Percentiles rank a stretch among this genome's conserved stretches.
These are phyloP conservation scores for Zopfia rhizophila DNA, from an alignment of 2,329 filamentous ascomycete genomes.

Conservation along the genomic window DNA sequence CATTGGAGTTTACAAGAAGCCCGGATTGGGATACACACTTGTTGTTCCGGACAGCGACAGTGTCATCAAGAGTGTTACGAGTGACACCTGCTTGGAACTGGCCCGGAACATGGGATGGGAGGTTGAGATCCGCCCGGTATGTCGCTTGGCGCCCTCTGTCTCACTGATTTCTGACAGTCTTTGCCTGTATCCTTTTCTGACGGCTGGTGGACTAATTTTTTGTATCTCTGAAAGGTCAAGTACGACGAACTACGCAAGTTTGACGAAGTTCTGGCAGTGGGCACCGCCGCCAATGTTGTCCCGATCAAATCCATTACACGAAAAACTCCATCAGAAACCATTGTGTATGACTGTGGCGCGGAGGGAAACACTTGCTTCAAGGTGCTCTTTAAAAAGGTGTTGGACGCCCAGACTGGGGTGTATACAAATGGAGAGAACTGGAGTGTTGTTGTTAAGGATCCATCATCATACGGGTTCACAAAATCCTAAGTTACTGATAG, in stretches of 20 bases:
- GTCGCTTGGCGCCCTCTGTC: too few species aligned
- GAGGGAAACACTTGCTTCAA: too few species aligned
- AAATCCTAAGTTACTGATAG: too few species aligned
- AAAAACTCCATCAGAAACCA: too few species aligned
- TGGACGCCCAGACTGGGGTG: too few species aligned
- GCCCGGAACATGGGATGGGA: slow-evolving; percentile 83
- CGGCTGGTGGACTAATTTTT: slow-evolving; percentile 3
- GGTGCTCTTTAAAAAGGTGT: too few species aligned
- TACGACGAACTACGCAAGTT: slow-evolving; percentile 72
- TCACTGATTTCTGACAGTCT: slow-evolving; percentile 24
- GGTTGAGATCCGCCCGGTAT: slow-evolving; percentile 77
- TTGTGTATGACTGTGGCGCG: too few species aligned
- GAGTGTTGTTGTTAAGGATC: too few species aligned
- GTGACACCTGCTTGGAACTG: slow-evolving; percentile 80
- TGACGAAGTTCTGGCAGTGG: slow-evolving; percentile 87
- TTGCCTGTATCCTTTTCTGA: background rate
- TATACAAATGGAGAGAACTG: too few species aligned
- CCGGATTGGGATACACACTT: slow-evolving; percentile 70
- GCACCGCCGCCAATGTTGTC: slow-evolving; percentile 89
- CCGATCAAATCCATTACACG: slow-evolving; percentile 94
- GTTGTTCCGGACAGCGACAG: slow-evolving; percentile 88
- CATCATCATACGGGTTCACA: too few species aligned
- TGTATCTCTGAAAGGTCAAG: slow-evolving; percentile 71
- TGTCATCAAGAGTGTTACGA: slow-evolving; percentile 88
- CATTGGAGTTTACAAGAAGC: slow-evolving; percentile 76